Evolutionary conservation across 768 basidiomycete species (phyloP), one percentile per base, ranked within the genome.

Genomic region (Boletus tylopilopsis): DNA sequence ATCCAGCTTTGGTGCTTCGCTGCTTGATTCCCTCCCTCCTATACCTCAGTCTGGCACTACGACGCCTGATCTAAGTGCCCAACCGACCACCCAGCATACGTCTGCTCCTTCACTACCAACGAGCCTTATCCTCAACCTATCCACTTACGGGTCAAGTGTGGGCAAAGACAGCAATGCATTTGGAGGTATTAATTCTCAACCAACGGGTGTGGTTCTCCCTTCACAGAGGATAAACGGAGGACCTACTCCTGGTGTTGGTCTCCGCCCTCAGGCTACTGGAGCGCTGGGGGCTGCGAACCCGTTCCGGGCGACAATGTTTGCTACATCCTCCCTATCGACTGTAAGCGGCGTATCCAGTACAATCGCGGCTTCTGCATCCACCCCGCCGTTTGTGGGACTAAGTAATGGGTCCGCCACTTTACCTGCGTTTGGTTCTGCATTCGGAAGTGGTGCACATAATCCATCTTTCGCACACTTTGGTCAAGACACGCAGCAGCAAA

Each of bases 1-100:
- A 3, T 87, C 84, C 2, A 84, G 79, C 35, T 93, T 93, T 62
- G 90, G 90, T 25, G 82, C 86, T 29, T 80, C 82, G 15, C 64
- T 93, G 34, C 59, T 93, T 51, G 86, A 86, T 43, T 78, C 81
- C 3, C 68, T 93, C 22, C 92, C 92, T 3, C 74, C 90, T 6
- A 81, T 91, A 47, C 79, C 86, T 11, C 82, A 79, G 29, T 81
- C 84, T 6, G 64, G 67, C 4, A 68, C 78, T 1, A 69, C 69
- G 6, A 80, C 80, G 15, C 78, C 84, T 38, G 68, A 71, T 9
- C 50, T 51, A 7, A 55, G 45, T 40, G 43, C 23, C 12, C 49
- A 67, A 18, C 29, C 42, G 10, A 23, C 53, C 6, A 42, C 37
- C 9, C 52, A n/a, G n/a, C n/a, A 58, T 42, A 43, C 47, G 19